A percentile compares a stretch with the other conserved stretches of the same genome.
Conservation (phyloP, 148 eudicot species). For the Pharnaceum exiguum region DNA sequence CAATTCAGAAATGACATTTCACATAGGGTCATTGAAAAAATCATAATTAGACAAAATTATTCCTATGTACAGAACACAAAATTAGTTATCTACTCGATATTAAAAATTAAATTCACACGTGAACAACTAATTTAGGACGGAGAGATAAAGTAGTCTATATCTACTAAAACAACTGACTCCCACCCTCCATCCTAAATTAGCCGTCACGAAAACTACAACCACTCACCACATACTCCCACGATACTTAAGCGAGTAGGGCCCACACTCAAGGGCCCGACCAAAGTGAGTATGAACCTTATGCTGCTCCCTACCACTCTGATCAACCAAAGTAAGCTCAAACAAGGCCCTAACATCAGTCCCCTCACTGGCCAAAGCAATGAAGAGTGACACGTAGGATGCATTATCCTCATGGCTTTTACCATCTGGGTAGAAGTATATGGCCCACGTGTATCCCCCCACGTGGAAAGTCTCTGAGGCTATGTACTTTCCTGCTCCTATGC, state of each 20-base stretch:
- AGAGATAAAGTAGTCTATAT: background rate
- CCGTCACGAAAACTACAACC: background rate
- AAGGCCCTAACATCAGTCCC: constrained; percentile 21
- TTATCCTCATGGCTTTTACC: constrained; percentile 20
- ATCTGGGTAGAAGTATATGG: constrained; percentile 17
- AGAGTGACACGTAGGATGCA: constrained; percentile 7
- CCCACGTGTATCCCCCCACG: constrained; percentile 23
- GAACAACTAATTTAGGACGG: too few relatives aligned
- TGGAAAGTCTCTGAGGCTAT: constrained; percentile 11
- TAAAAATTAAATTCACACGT: too few relatives aligned
- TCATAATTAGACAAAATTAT: too few relatives aligned
- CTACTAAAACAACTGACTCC: background rate
- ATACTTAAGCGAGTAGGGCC: constrained; percentile 17
- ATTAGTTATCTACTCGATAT: too few relatives aligned
- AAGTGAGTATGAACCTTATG: constrained; percentile 19
- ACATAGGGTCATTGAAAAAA: too few relatives aligned
- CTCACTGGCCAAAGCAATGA: constrained; percentile 19
- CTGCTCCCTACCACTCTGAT: constrained; percentile 15
- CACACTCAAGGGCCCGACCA: constrained; percentile 10
- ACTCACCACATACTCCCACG: constrained; percentile 23
- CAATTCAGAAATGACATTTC: too few relatives aligned
- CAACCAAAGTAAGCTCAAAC: constrained; percentile 15
- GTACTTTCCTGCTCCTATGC: constrained; percentile 12
- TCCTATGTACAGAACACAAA: too few relatives aligned
- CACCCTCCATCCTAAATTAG: background rate